Conservation (phyloP, 2,329 filamentous ascomycete genomes). For the Fusarium duplospermum region DNA sequence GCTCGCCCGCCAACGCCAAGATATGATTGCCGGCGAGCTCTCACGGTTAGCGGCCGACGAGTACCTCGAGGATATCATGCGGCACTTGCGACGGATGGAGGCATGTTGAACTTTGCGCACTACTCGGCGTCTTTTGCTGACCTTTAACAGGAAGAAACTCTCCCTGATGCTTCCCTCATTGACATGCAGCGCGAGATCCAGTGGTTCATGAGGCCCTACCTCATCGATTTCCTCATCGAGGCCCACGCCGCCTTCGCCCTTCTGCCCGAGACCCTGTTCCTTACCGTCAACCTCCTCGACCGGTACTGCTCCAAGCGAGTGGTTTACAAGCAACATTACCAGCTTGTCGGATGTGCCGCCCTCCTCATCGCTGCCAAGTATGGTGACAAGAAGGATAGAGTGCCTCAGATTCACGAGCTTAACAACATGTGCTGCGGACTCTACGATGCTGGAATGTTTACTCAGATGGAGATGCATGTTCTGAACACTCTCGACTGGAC, state of each 20-base stretch:
- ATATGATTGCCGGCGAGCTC: slow-evolving; percentile 88
- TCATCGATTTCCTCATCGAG: slow-evolving; percentile 98
- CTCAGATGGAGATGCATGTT: slow-evolving; percentile 99
- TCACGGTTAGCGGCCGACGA: slow-evolving; percentile 87
- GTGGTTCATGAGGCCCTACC: slow-evolving; percentile 99
- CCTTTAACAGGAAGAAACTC: slow-evolving; percentile 74
- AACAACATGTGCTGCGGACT: slow-evolving; percentile 99
- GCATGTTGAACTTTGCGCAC: slow-evolving; percentile 53
- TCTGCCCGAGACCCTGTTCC: slow-evolving; percentile 92
- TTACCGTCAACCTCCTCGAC: slow-evolving; percentile 96
- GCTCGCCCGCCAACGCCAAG: slow-evolving; percentile 84
- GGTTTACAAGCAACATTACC: slow-evolving; percentile 99
- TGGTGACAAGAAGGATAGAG: slow-evolving; percentile 97
- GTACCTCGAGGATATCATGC: slow-evolving; percentile 93
- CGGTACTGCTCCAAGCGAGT: slow-evolving; percentile 97
- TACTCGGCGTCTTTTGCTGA: slow-evolving; percentile 37
- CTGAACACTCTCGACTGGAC: slow-evolving; percentile 97
- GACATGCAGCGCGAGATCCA: slow-evolving; percentile 99
- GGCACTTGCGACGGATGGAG: slow-evolving; percentile 97
- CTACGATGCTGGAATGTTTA: slow-evolving; percentile 99
- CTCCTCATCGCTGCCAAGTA: slow-evolving; percentile 98
- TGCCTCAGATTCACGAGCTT: slow-evolving; percentile 96
- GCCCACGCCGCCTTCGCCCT: slow-evolving; percentile 95
- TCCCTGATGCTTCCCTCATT: slow-evolving; percentile 96
- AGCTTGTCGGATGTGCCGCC: slow-evolving; percentile 95